Evolutionary conservation across 139 green algal genomes (phyloP).

Genomic region (Coelastrella sp.): DNA sequence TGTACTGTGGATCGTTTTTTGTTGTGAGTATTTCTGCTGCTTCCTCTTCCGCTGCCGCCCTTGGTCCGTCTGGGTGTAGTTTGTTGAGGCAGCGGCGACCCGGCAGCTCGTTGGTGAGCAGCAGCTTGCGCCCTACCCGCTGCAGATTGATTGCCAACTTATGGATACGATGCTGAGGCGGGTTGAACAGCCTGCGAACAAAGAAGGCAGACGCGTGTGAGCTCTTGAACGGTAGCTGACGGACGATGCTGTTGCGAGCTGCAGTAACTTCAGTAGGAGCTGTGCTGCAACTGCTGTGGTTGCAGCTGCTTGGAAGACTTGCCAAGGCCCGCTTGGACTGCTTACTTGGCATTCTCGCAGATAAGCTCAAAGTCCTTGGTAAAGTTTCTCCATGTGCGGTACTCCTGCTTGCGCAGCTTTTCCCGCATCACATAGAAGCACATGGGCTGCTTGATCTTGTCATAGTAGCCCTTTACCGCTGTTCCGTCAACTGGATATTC

Average conservation of each 20-base stretch:
- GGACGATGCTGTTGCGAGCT: neutral
- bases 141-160: slow-evolving; percentile 61
- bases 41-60: slow-evolving; percentile 28
- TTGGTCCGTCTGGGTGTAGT: slow-evolving; percentile 48
- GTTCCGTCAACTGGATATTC: slow-evolving; percentile 48
- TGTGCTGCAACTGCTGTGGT: neutral
- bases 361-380: slow-evolving; percentile 65
- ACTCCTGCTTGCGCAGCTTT: slow-evolving; percentile 56
- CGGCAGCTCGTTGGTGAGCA: slow-evolving; percentile 60
- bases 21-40: neutral
- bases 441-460: slow-evolving; percentile 67
- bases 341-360: slow-evolving; percentile 62
- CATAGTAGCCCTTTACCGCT: slow-evolving; percentile 23
- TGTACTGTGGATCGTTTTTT: slow-evolving; percentile 11
- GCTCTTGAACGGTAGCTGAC: neutral
- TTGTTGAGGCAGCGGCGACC: slow-evolving; percentile 57
- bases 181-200: slow-evolving; percentile 59
- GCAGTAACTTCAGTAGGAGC: neutral
- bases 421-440: slow-evolving; percentile 61
- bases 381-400: slow-evolving; percentile 56
- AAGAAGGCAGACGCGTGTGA: neutral
- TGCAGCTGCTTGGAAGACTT: neutral
- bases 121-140: slow-evolving; percentile 54
- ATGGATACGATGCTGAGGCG: slow-evolving; percentile 56
- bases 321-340: neutral